phyloP scores from a whole-genome alignment of 2,329 filamentous ascomycete genomes.

The Scytalidium lignicola region DNA sequence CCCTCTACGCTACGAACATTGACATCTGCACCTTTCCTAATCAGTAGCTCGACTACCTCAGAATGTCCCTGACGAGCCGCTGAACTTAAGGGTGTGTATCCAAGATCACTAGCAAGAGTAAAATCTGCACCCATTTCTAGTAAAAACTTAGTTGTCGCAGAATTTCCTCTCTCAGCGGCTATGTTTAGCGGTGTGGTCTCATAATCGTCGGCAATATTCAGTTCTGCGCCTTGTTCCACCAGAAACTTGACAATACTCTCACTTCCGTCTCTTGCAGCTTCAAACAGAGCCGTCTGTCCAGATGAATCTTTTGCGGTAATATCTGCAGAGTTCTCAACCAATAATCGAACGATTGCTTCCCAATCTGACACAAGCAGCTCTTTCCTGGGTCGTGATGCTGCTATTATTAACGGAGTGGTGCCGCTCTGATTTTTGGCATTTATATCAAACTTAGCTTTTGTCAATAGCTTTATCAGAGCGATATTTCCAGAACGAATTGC shows the following conservation, averaged over 20 bases:
- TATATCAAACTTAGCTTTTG: no score
- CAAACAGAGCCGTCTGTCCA: slow-evolving; percentile 6
- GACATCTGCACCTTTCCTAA: slow-evolving; percentile 15
- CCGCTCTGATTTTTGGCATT: no score
- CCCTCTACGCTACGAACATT: slow-evolving; percentile 22
- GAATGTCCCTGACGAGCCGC: no score
- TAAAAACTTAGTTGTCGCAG: neutral
- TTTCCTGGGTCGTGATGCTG: neutral
- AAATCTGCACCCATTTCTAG: neutral
- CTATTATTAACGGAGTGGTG: neutral
- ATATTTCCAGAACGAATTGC: no score
- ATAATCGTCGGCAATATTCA: neutral
- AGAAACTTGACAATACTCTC: slow-evolving; percentile 15
- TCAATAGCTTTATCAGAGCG: no score
- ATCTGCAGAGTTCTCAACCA: slow-evolving; percentile 5
- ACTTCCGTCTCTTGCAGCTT: slow-evolving; percentile 7
- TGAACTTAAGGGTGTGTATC: no score
- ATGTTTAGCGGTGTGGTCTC: neutral
- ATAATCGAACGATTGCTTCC: slow-evolving; percentile 2
- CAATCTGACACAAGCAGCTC: neutral
- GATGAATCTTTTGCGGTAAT: slow-evolving; percentile 6
- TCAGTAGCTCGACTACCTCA: slow-evolving; percentile 15
- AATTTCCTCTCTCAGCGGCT: neutral
- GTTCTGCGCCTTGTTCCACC: slow-evolving; percentile 8
- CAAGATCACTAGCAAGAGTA: no score